Conservation (phyloP, 2,329 filamentous ascomycete species). For the Aspergillus caelatus region DNA sequence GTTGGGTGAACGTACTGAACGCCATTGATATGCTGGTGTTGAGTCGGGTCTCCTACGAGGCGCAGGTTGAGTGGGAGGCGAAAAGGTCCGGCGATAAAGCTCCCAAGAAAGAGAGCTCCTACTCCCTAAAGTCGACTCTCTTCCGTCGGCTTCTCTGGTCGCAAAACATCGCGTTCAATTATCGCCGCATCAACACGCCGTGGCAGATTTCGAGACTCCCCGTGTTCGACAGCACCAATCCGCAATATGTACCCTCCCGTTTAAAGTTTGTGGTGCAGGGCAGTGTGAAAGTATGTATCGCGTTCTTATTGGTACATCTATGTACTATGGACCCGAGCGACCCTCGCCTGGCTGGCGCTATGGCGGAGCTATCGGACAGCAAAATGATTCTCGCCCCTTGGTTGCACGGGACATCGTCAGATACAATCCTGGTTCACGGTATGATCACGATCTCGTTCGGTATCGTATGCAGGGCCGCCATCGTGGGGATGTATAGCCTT, state of each 20-base stretch:
- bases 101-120: neutral
- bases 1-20: constrained; percentile 27
- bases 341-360: neutral
- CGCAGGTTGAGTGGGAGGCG: constrained; percentile 17
- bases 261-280: constrained; percentile 13
- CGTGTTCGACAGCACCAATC: neutral
- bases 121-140: neutral
- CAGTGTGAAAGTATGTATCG: constrained; percentile 3
- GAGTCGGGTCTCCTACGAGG: constrained; percentile 19
- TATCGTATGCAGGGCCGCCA: constrained; percentile 15
- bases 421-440: constrained; percentile 3
- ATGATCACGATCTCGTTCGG: constrained; percentile 22
- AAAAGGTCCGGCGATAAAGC: neutral
- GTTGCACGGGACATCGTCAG: neutral
- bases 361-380: constrained; percentile 2
- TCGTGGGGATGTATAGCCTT: constrained; percentile 17
- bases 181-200: constrained; percentile 26
- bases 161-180: constrained; percentile 21
- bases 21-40: constrained; percentile 22
- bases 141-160: constrained; percentile 13
- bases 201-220: constrained; percentile 23
- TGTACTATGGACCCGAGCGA: constrained; percentile 18
- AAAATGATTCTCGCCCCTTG: constrained; percentile 12
- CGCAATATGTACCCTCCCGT: constrained; percentile 5
- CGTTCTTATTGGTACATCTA: constrained; percentile 10